Conservation (phyloP, 1,139 yeast species). For the Suhomyces yuchorum region DNA sequence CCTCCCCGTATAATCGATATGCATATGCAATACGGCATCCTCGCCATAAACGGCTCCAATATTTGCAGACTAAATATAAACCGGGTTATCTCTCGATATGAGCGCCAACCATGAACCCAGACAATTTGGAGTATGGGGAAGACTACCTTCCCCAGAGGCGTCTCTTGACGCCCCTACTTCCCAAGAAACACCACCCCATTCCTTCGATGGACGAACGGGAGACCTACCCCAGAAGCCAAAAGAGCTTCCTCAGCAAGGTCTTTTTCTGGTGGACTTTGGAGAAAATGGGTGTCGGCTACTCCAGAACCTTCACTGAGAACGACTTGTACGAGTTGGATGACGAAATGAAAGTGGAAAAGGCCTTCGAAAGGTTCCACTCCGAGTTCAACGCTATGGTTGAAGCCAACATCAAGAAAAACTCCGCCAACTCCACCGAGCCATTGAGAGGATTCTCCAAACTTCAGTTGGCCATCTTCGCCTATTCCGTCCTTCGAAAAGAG, state of each 20-base stretch:
- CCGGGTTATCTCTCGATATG: not conserved
- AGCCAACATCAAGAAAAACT: not conserved
- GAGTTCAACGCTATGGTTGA: not conserved
- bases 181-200: constrained; percentile 49
- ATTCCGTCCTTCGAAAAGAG: not conserved
- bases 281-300: constrained; percentile 61
- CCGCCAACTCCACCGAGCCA: not conserved
- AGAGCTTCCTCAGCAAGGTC: constrained; percentile 33
- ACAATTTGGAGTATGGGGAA: not conserved
- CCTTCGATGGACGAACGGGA: constrained; percentile 55
- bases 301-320: constrained; percentile 62
- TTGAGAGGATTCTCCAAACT: not conserved
- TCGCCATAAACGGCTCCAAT: not conserved
- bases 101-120: not conserved
- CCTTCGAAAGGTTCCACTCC: not conserved
- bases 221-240: constrained; percentile 38
- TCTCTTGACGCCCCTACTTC: constrained; percentile 5
- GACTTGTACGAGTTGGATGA: constrained; percentile 61
- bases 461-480: not conserved
- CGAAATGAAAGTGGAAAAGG: constrained; percentile 50
- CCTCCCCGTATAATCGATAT: too few species aligned
- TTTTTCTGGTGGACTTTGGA: constrained; percentile 66
- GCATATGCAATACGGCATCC: too few species aligned
- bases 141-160: not conserved
- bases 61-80: not conserved